These are phyloP conservation scores for Trichomonas vaginalis DNA, from an alignment of 208 protist species.

Conservation along the genomic window DNA sequence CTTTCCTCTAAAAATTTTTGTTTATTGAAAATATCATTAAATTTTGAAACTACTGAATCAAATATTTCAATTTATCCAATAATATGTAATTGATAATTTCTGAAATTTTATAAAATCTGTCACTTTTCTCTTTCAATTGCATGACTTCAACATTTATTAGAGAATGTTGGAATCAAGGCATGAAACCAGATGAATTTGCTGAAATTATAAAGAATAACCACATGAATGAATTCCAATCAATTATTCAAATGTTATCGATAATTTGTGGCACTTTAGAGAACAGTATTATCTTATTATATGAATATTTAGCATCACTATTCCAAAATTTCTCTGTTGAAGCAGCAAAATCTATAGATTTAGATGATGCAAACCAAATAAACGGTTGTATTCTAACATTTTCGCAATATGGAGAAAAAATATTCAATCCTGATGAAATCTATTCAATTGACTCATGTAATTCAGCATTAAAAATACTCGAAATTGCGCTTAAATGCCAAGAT, in stretches of 20 bases:
- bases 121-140: too few species aligned
- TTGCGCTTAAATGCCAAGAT: not conserved
- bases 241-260: not conserved
- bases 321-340: not conserved
- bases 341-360: not conserved
- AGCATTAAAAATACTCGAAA: not conserved
- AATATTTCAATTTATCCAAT: too few species aligned
- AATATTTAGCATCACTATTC: not conserved
- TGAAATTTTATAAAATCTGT: too few species aligned
- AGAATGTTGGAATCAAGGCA: not conserved
- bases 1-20: too few species aligned
- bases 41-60: too few species aligned
- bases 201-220: not conserved
- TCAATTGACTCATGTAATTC: not conserved
- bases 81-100: too few species aligned
- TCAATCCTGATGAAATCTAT: not conserved
- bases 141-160: not conserved
- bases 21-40: too few species aligned
- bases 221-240: not conserved
- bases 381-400: not conserved
- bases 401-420: not conserved
- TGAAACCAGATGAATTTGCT: not conserved
- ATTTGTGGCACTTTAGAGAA: not conserved
- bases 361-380: not conserved
- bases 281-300: not conserved